phyloP scores from a whole-genome alignment of 371 early-diverging fungal species.

The Mucor plumbeus region DNA sequence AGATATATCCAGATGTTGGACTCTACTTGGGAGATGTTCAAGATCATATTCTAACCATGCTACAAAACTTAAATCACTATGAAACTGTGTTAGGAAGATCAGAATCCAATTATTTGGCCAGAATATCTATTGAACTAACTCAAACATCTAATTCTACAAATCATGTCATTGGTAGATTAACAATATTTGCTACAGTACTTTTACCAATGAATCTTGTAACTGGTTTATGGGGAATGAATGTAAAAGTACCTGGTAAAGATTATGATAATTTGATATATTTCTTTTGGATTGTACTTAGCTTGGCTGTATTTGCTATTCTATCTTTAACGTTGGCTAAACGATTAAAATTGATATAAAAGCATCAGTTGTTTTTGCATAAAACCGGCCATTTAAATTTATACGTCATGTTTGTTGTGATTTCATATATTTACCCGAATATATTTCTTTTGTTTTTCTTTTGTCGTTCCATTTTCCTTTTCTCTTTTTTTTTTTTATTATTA shows the following conservation, averaged over 20 bases:
- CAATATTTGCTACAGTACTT: conserved; percentile 87
- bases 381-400: neutral
- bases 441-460: conserved; percentile 10
- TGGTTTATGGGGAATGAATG: conserved; percentile 78
- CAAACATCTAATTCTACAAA: conserved; percentile 89
- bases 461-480: conserved; percentile 10
- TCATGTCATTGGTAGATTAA: conserved; percentile 87
- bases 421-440: conserved; percentile 7
- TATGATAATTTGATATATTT: conserved; percentile 49
- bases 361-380: neutral
- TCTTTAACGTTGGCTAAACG: conserved; percentile 30
- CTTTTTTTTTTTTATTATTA: neutral
- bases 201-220: conserved; percentile 93
- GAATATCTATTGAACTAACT: conserved; percentile 94
- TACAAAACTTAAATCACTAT: conserved; percentile 86
- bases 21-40: conserved; percentile 93
- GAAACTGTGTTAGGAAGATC: conserved; percentile 89
- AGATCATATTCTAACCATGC: conserved; percentile 93
- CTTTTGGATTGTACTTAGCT: conserved; percentile 46
- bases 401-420: neutral
- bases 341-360: conserved; percentile 8
- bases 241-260: conserved; percentile 75
- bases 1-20: conserved; percentile 50
- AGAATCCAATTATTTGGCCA: conserved; percentile 94
- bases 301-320: conserved; percentile 45